Base-by-base conservation (phyloP, 371 early-diverging fungal genomes). In the Smittium culicis region DNA sequence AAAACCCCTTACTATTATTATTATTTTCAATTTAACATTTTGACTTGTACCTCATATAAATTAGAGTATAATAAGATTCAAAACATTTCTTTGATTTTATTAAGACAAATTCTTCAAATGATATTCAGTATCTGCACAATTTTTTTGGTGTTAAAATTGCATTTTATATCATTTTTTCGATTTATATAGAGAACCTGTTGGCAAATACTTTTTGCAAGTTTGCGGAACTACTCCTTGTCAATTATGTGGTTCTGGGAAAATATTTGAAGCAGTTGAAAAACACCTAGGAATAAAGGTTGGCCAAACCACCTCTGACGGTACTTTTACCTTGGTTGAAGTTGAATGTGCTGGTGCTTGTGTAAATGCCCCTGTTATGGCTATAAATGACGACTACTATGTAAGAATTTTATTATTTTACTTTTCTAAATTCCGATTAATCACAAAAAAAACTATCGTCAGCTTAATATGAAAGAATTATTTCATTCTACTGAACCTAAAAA, bases 261-360 rank as follows among this genome's bases (percentile, higher is more conserved):
- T 98, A 69, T 75, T 96, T 68, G 81, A 98, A 62, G 82, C 96
- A 0, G 81, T 94, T 66, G 84, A 90, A 76, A 79, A 86, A 57
- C 83, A 94, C 67, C 81, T 98, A 54, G 88, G 89, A 66, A 93
- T 98, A 73, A 84, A 93, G 70, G 86, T 90, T 55, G 96, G 96
- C 62, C 88, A 93, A 77, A 98, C 98, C 24, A 95, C 96, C 61
- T 73, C 82, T 66, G 98, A 98, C 79, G 89, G 90, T 73, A 77
- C 88, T 71, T 96, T 98, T 73, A 98, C 98, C 35, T 79, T 98
- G 66, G 96, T 96, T 14, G 98, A 98, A 76, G 98, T 98, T 27
- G 98, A 98, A 79, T 98, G 98, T 73, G 97, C 97, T 57, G 97
- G 96, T 70, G 98, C 97, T n/a, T 98, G 98, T 78, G 90, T 94